Conservation (phyloP, 2,329 filamentous ascomycete species). For the Hymenoscyphus linearis region DNA sequence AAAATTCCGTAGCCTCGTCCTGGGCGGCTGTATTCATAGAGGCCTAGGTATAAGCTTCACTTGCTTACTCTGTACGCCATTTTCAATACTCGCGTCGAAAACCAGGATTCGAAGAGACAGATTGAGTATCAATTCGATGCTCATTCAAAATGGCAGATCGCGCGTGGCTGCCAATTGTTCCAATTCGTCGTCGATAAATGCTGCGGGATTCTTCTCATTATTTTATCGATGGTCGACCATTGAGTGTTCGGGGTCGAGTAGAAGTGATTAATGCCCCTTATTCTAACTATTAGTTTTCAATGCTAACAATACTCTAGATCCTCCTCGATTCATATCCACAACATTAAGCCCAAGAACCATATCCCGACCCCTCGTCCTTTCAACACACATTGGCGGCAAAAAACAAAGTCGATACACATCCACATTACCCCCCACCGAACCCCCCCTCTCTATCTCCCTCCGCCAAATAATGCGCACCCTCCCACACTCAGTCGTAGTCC, state of each 20-base stretch:
- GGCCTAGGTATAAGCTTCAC: not conserved
- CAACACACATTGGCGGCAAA: not conserved
- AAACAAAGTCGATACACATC: not conserved
- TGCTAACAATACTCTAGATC: not conserved
- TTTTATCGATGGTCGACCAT: conserved; percentile 19
- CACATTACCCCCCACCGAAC: conserved; percentile 1
- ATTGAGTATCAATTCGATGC: conserved; percentile 12
- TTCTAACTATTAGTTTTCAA: not conserved
- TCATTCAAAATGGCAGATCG: conserved; percentile 14
- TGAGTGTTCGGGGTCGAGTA: conserved; percentile 1
- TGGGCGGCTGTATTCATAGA: not conserved
- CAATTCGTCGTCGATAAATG: conserved; percentile 8
- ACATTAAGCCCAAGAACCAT: not conserved
- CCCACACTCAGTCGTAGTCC: conserved; percentile 28
- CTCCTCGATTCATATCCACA: not conserved
- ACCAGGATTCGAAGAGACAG: not conserved
- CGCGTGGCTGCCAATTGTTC: conserved; percentile 11
- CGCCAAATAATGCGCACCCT: conserved; percentile 29
- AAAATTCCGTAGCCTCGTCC: not conserved
- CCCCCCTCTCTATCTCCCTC: conserved; percentile 16
- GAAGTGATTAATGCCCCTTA: not conserved
- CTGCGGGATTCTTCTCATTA: conserved; percentile 18
- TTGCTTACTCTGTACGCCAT: not conserved
- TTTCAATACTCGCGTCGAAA: not conserved
- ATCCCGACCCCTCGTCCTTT: not conserved